Conservation (phyloP, 2,329 filamentous ascomycete genomes). For the Epichloe hybrida region DNA sequence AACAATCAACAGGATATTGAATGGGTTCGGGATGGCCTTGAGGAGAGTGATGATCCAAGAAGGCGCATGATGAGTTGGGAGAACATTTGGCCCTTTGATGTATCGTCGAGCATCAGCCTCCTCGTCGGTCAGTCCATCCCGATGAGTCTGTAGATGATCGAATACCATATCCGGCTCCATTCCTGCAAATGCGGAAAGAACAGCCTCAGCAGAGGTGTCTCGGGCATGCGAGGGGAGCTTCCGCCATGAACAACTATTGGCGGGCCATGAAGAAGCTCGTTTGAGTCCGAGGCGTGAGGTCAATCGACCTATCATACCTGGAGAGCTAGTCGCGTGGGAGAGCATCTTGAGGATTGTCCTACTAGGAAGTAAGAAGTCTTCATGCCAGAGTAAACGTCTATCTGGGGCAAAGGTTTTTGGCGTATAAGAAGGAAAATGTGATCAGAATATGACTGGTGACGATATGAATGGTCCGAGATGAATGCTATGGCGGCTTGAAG, state of each 20-base stretch:
- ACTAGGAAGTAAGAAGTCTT: background rate
- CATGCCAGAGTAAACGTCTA: conserved; percentile 5
- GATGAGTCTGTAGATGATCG: conserved; percentile 10
- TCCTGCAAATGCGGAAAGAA: conserved; percentile 10
- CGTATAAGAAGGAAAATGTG: background rate
- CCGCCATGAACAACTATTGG: conserved; percentile 6
- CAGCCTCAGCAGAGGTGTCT: conserved; percentile 9
- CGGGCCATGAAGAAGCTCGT: conserved; percentile 1
- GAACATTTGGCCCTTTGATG: conserved; percentile 12
- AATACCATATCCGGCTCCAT: conserved; percentile 9
- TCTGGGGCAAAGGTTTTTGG: background rate
- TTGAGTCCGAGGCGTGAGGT: background rate
- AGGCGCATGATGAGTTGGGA: conserved; percentile 13
- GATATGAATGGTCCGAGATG: background rate
- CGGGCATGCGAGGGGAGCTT: conserved; percentile 5
- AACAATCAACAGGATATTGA: conserved; percentile 13
- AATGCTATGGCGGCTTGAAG: conserved; percentile 7
- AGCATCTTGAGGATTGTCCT: conserved; percentile 3
- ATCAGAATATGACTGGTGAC: background rate
- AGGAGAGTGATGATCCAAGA: conserved; percentile 15
- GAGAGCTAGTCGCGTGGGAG: background rate
- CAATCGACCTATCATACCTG: background rate
- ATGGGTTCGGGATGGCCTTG: conserved; percentile 14
- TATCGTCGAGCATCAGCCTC: conserved; percentile 11
- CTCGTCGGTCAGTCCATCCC: conserved; percentile 10